Percentiles rank a stretch among this genome's conserved stretches.
These are phyloP conservation scores for Penicillium verhagenii DNA, from an alignment of 495 filamentous ascomycete species.

Conservation along the genomic window DNA sequence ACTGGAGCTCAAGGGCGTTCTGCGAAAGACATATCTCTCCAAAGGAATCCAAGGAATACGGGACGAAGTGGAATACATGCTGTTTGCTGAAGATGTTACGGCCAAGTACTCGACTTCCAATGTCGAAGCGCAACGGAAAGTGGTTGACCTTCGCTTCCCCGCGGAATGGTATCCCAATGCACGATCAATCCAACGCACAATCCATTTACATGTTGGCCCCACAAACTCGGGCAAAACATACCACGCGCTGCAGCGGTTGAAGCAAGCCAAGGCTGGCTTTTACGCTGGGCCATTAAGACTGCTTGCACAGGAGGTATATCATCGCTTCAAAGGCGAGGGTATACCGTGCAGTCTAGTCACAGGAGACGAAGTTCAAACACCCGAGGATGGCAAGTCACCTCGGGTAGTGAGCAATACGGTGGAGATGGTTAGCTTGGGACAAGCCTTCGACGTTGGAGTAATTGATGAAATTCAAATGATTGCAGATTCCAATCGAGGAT, in stretches of 20 bases:
- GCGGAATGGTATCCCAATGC: slow-evolving; percentile 88
- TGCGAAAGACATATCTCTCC: slow-evolving; percentile 58
- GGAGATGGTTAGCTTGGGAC: slow-evolving; percentile 84
- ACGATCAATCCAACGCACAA: slow-evolving; percentile 70
- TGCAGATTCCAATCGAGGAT: slow-evolving; percentile 72
- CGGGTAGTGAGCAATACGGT: slow-evolving; percentile 84
- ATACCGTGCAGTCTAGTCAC: slow-evolving; percentile 78
- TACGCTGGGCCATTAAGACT: slow-evolving; percentile 91
- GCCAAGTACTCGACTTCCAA: slow-evolving; percentile 46
- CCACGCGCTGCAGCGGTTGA: slow-evolving; percentile 83
- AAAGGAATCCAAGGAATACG: slow-evolving; percentile 47
- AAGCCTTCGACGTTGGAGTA: slow-evolving; percentile 79
- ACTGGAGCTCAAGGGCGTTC: slow-evolving; percentile 25
- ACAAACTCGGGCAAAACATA: slow-evolving; percentile 99
- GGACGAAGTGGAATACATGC: slow-evolving; percentile 57
- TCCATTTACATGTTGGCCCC: slow-evolving; percentile 93
- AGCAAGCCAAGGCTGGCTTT: slow-evolving; percentile 70
- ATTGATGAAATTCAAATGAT: slow-evolving; percentile 99
- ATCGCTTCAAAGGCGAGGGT: slow-evolving; percentile 73
- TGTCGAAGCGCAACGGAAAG: slow-evolving; percentile 56
- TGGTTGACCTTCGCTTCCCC: slow-evolving; percentile 81
- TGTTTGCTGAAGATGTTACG: slow-evolving; percentile 53
- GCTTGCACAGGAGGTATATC: slow-evolving; percentile 90
- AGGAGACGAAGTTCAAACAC: slow-evolving; percentile 77
- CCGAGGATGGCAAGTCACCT: slow-evolving; percentile 41